Evolutionary conservation across 2,329 filamentous ascomycete species (phyloP).

Genomic region (Orbilia quercus): DNA sequence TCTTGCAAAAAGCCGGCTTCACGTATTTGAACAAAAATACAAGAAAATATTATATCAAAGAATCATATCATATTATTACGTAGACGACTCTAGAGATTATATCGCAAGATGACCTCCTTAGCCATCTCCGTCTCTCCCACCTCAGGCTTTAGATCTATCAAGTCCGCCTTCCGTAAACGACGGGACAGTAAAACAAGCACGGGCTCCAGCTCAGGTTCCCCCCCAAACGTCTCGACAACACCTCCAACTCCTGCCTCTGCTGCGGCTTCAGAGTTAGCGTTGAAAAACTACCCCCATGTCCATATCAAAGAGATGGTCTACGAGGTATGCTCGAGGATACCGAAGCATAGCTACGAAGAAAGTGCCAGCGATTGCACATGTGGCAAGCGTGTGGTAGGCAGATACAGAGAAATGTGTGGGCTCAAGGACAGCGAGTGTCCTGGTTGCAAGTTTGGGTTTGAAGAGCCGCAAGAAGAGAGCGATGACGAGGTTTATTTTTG

Average conservation of each 20-base stretch:
- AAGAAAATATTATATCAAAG: no score
- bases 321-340: slow-evolving; percentile 46
- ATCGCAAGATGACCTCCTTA: slow-evolving; percentile 21
- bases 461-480: slow-evolving; percentile 39
- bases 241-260: slow-evolving; percentile 9
- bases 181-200: slow-evolving; percentile 33
- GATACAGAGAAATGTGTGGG: slow-evolving; percentile 50
- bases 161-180: slow-evolving; percentile 45
- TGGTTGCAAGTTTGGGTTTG: slow-evolving; percentile 52
- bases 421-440: slow-evolving; percentile 48
- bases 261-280: slow-evolving; percentile 17
- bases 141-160: slow-evolving; percentile 45
- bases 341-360: slow-evolving; percentile 52
- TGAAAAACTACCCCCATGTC: slow-evolving; percentile 41
- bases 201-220: slow-evolving; percentile 26
- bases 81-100: neutral
- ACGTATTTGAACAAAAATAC: no score
- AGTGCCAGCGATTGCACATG: slow-evolving; percentile 39
- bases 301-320: slow-evolving; percentile 55
- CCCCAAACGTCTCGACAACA: neutral
- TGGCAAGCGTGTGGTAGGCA: slow-evolving; percentile 44
- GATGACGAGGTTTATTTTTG: slow-evolving; percentile 47
- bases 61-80: no score
- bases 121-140: slow-evolving; percentile 27
- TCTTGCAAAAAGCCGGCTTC: neutral